phyloP scores from a whole-genome alignment of 2,329 filamentous ascomycete species.

The Penicillium sp. region DNA sequence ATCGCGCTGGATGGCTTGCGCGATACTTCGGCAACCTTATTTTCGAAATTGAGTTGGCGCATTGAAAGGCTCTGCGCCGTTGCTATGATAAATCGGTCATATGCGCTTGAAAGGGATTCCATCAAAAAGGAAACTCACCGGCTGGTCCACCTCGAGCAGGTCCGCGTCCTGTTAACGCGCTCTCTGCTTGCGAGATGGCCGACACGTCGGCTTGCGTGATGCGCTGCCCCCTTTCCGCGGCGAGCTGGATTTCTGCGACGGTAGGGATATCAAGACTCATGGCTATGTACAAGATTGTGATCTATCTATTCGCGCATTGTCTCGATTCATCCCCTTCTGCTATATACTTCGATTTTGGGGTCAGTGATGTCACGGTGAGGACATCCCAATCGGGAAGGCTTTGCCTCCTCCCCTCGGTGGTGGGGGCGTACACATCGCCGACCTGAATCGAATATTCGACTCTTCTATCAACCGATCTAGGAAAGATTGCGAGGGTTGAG shows the following conservation, averaged over 20 bases:
- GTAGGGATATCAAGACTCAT: slow-evolving; percentile 29
- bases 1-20: slow-evolving; percentile 34
- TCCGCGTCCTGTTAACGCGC: slow-evolving; percentile 30
- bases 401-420: slow-evolving; percentile 21
- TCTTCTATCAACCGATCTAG: not conserved
- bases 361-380: slow-evolving; percentile 29
- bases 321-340: not conserved
- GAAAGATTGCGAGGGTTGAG: not conserved
- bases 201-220: slow-evolving; percentile 35
- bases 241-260: slow-evolving; percentile 32
- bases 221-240: slow-evolving; percentile 31
- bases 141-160: slow-evolving; percentile 34
- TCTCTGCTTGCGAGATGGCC: slow-evolving; percentile 32
- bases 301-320: not conserved
- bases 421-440: slow-evolving; percentile 14
- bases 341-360: slow-evolving; percentile 11
- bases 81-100: slow-evolving; percentile 18
- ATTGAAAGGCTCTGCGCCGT: slow-evolving; percentile 35
- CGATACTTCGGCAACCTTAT: slow-evolving; percentile 30
- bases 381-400: slow-evolving; percentile 8
- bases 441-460: slow-evolving; percentile 5
- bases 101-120: not conserved
- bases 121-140: slow-evolving; percentile 22
- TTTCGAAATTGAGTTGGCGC: slow-evolving; percentile 36
- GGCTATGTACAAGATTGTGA: not conserved